Conservation (phyloP, 257 asterid genomes). For the Echites panduratus region DNA sequence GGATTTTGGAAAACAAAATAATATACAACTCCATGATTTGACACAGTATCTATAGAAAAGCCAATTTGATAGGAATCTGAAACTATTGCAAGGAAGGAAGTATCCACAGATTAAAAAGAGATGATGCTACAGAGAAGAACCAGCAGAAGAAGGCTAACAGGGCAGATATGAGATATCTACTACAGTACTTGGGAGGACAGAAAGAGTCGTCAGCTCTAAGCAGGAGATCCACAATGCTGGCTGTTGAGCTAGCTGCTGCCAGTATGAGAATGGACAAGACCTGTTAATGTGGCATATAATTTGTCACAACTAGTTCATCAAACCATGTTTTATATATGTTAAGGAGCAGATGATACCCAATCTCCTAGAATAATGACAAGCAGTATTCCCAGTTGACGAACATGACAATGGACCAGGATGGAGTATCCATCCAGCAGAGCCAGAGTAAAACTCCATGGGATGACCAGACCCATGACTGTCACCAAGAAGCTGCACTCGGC, state of each 20-base stretch:
- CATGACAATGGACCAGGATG: slow-evolving; percentile 38
- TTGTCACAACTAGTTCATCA: slow-evolving; percentile 14
- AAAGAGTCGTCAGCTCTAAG: slow-evolving; percentile 47
- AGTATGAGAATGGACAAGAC: slow-evolving; percentile 50
- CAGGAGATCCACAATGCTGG: slow-evolving; percentile 54
- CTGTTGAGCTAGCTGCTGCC: slow-evolving; percentile 71
- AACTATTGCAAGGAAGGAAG: slow-evolving; percentile 30
- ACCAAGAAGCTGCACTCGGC: slow-evolving; percentile 52
- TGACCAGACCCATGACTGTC: slow-evolving; percentile 66
- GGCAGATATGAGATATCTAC: slow-evolving; percentile 56
- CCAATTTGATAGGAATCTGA: not conserved
- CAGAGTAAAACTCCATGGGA: slow-evolving; percentile 79
- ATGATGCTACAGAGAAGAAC: slow-evolving; percentile 45
- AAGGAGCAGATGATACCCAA: slow-evolving; percentile 43
- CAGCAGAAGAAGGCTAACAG: slow-evolving; percentile 57
- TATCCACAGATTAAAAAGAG: slow-evolving; percentile 60
- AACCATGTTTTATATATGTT: not conserved
- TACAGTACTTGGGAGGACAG: slow-evolving; percentile 48
- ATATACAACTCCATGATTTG: not conserved
- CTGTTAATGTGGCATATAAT: slow-evolving; percentile 26
- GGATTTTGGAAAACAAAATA: not conserved
- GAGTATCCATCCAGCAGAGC: slow-evolving; percentile 63
- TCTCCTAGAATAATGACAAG: slow-evolving; percentile 58
- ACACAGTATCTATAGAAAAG: not conserved
- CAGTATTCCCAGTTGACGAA: slow-evolving; percentile 47